Conservation (phyloP, 305 asterid genomes). For the Fraxinus baroniana region DNA sequence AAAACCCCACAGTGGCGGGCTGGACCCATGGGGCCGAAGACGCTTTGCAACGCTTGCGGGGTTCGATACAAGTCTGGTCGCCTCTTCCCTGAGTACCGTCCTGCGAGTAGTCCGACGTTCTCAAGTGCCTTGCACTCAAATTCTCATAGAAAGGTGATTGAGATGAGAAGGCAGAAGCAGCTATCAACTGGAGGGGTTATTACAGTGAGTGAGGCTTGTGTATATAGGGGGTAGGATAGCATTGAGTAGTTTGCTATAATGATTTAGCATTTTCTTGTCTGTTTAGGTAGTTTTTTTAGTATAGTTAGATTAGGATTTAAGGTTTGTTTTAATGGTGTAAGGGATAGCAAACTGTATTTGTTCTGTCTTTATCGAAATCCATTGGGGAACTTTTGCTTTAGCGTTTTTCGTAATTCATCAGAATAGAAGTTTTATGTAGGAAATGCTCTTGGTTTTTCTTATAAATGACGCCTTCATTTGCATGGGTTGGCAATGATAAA, state of each 20-base stretch:
- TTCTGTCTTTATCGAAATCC: slow-evolving; percentile 24
- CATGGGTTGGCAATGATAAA: slow-evolving; percentile 11
- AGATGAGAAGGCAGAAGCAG: slow-evolving; percentile 55
- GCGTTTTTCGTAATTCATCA: slow-evolving; percentile 30
- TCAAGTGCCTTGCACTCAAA: slow-evolving; percentile 42
- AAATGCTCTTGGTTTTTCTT: slow-evolving; percentile 11
- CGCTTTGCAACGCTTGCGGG: slow-evolving; percentile 63
- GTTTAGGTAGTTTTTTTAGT: slow-evolving; percentile 9
- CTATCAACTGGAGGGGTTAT: slow-evolving; percentile 17
- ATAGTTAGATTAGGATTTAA: slow-evolving; percentile 28
- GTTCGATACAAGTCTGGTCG: slow-evolving; percentile 61
- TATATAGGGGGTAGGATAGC: slow-evolving; percentile 40
- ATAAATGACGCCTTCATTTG: neutral
- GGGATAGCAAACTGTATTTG: slow-evolving; percentile 29
- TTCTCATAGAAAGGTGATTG: slow-evolving; percentile 54
- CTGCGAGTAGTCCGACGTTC: slow-evolving; percentile 55
- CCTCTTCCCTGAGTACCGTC: slow-evolving; percentile 60
- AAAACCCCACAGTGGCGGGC: slow-evolving; percentile 68
- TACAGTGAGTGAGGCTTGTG: slow-evolving; percentile 33
- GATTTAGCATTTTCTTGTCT: slow-evolving; percentile 6
- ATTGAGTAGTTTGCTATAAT: slow-evolving; percentile 21
- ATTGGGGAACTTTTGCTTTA: slow-evolving; percentile 33
- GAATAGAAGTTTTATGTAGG: slow-evolving; percentile 21
- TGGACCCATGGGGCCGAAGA: slow-evolving; percentile 60
- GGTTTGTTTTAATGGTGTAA: slow-evolving; percentile 33